These are phyloP conservation scores for Maudiozyma serrabonitensis DNA, from an alignment of 805 yeast genomes.

Conservation along the genomic window DNA sequence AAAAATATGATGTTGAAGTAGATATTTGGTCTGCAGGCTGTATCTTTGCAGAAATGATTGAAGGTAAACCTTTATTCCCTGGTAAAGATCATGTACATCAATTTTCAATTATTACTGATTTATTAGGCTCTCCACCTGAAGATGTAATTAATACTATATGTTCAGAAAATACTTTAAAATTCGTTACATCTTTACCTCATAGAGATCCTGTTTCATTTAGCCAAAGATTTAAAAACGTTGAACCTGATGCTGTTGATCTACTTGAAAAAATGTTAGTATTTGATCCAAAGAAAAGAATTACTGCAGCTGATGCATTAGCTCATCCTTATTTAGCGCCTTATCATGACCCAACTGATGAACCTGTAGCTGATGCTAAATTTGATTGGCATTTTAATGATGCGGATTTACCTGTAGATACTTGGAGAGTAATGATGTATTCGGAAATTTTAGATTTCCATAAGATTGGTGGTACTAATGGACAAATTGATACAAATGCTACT, in stretches of 20 bases:
- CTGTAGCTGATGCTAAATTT: conserved; percentile 81
- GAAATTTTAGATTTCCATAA: conserved; percentile 95
- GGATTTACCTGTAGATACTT: conserved; percentile 92
- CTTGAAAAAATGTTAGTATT: conserved; percentile 85
- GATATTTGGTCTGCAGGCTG: conserved; percentile 99
- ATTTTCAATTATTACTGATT: conserved; percentile 91
- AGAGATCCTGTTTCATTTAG: conserved; percentile 85
- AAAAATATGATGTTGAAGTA: conserved; percentile 90
- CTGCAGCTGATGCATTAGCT: conserved; percentile 80
- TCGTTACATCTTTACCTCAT: conserved; percentile 87
- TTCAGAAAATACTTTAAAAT: conserved; percentile 87
- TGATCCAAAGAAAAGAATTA: conserved; percentile 88
- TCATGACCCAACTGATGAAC: conserved; percentile 97
- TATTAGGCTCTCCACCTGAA: conserved; percentile 90
- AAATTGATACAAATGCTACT: conserved; percentile 27
- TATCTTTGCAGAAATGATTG: conserved; percentile 94
- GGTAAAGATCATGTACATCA: conserved; percentile 98
- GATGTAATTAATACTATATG: conserved; percentile 95
- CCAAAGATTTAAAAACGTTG: conserved; percentile 70
- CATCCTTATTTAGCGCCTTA: conserved; percentile 92
- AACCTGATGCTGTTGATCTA: conserved; percentile 80
- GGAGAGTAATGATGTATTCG: conserved; percentile 99
- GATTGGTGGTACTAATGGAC: conserved; percentile 44
- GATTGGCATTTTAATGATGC: conserved; percentile 99
- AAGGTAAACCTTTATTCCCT: conserved; percentile 93